These are phyloP conservation scores for Cryptosporidium canis DNA, from an alignment of 169 alveolate genomes.

Conservation along the genomic window DNA sequence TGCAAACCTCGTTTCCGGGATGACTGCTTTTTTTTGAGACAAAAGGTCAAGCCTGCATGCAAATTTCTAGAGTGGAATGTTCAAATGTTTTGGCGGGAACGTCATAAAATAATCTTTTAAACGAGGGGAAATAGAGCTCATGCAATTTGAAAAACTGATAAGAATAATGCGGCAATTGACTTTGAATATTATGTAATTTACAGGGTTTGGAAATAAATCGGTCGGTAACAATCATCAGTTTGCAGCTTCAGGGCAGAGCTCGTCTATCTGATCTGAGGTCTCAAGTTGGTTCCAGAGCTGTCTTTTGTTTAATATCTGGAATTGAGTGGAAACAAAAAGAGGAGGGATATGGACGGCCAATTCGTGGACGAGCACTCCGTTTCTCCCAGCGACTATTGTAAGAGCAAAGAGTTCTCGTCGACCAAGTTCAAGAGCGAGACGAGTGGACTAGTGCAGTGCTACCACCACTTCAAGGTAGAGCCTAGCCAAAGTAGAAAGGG, in stretches of 20 bases:
- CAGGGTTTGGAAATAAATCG: too few relatives aligned
- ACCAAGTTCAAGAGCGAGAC: conserved; percentile 19
- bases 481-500: conserved; percentile 17
- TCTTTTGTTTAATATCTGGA: not conserved
- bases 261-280: too few relatives aligned
- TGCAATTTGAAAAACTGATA: not conserved
- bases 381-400: conserved; percentile 34
- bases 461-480: conserved; percentile 18
- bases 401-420: conserved; percentile 30
- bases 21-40: too few relatives aligned
- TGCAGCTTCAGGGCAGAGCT: too few relatives aligned
- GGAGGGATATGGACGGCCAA: conserved; percentile 17
- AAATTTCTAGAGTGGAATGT: too few relatives aligned
- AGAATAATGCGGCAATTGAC: too few relatives aligned
- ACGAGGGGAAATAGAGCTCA: not conserved
- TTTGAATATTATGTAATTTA: too few relatives aligned
- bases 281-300: not conserved
- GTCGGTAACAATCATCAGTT: too few relatives aligned
- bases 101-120: not conserved
- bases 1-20: too few relatives aligned
- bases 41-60: too few relatives aligned
- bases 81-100: not conserved
- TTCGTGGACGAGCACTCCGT: conserved; percentile 27
- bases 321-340: not conserved
- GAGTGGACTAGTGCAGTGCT: conserved; percentile 16